These are phyloP conservation scores for Parvularia atlantis DNA, from an alignment of 78 protist species.

Conservation along the genomic window DNA sequence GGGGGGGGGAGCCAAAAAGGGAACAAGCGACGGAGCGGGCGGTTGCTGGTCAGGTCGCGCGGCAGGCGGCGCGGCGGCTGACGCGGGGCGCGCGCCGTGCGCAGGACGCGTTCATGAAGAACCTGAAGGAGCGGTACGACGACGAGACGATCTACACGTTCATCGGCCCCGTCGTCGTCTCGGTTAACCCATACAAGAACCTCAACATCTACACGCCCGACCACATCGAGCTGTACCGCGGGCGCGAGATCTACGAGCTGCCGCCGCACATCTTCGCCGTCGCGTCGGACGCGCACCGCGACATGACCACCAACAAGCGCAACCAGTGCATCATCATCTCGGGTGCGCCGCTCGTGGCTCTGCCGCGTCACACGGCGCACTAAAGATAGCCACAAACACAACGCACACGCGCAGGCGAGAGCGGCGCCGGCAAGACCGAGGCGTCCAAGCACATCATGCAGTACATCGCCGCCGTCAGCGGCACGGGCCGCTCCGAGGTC, in stretches of 20 bases:
- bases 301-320: slow-evolving; percentile 32
- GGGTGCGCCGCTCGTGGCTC: slow-evolving; percentile 50
- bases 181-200: slow-evolving; percentile 74
- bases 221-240: slow-evolving; percentile 21
- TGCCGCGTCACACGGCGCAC: slow-evolving; percentile 56
- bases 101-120: neutral
- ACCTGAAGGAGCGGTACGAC: neutral
- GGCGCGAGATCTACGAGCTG: slow-evolving; percentile 35
- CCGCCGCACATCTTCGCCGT: slow-evolving; percentile 78
- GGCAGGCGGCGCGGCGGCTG: too few relatives aligned
- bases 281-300: slow-evolving; percentile 61
- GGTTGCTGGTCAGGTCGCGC: too few relatives aligned
- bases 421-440: slow-evolving; percentile 95
- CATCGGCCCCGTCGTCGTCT: slow-evolving; percentile 76
- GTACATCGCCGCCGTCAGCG: slow-evolving; percentile 68
- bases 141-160: slow-evolving; percentile 30
- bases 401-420: slow-evolving; percentile 67
- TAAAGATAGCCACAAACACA: slow-evolving; percentile 11
- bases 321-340: slow-evolving; percentile 77
- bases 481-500: slow-evolving; percentile 7
- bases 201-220: slow-evolving; percentile 26
- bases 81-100: too few relatives aligned
- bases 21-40: too few relatives aligned
- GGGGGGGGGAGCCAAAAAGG: too few relatives aligned
- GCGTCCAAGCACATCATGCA: slow-evolving; percentile 70